Base-by-base conservation (phyloP, 1,284 basidiomycete species). In the Pascua guehoae region DNA sequence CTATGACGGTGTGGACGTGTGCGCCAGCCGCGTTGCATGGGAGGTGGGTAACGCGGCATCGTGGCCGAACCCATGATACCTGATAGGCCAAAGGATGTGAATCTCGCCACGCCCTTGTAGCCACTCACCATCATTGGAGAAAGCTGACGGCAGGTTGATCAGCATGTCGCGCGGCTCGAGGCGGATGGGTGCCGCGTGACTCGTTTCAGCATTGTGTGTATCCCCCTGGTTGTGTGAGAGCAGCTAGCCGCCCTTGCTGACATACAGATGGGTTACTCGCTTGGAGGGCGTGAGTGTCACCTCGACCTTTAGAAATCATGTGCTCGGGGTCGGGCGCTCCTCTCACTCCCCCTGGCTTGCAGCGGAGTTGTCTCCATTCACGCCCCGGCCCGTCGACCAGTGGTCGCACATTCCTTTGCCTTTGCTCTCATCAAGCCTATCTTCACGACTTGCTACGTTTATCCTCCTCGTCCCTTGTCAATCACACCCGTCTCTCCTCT, bases 1-100 rank as follows among this genome's bases (percentile, higher is more conserved):
- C 8, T 75, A 75, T 54, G 75, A 77, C 60, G 75, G 75, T 5
- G 56, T 77, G 5, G 75, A 77, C 50, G 69, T 77, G 4, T 74
- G 72, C 59, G 73, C 75, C 2, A 71, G 67, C 60, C 62, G 75
- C 41, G 73, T 75, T 9, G 71, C 69, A 2, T 74, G 66, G 62
- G 70, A 74, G 65, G 67, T 74, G 62, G 47, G 68, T 57, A 1
- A 46, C 49, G n/a, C 24, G 2, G 12, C 44, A 32, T n/a, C n/a
- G n/a, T n/a, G n/a, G 7, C 18, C 14, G n/a, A 32, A 41, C 40
- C 11, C 4, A 8, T 8, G 40, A 9, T 3, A n/a, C 4, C 4
- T 41, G 11, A 41, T 8, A 9, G 40, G 42, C 16, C 8, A 44
- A 17, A 10, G 42, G 42, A 17, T 16, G 41, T n/a, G n/a, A n/a